Evolutionary conservation across 164 flowering plant species (phyloP).

Genomic region (Cinnamomum micranthum): DNA sequence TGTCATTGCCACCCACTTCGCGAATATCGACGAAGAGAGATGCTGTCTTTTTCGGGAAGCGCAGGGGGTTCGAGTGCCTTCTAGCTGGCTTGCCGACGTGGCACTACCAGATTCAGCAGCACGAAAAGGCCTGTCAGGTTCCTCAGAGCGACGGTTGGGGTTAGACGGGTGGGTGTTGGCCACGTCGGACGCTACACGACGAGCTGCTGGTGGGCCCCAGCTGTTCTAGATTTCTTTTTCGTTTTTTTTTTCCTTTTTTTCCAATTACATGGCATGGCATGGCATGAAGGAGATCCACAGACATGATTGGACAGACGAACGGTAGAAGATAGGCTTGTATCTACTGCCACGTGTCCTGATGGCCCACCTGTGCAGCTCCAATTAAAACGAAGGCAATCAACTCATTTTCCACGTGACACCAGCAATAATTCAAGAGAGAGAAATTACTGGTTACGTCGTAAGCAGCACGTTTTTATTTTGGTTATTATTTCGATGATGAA

Average conservation of each 20-base stretch:
- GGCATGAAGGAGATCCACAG: too few relatives aligned
- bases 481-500: too few relatives aligned
- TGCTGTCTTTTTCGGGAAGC: constrained; percentile 32
- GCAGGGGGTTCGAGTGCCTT: constrained; percentile 11
- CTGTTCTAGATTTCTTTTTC: too few relatives aligned
- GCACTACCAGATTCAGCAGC: constrained; percentile 14
- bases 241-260: too few relatives aligned
- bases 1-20: background rate
- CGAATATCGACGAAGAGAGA: constrained; percentile 31
- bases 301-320: background rate
- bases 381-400: background rate
- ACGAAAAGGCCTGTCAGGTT: constrained; percentile 22
- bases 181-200: constrained; percentile 10
- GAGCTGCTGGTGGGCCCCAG: background rate
- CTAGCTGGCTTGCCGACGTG: constrained; percentile 24
- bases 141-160: background rate
- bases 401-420: constrained; percentile 28
- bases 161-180: background rate
- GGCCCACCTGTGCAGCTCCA: background rate
- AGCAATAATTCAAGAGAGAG: constrained; percentile 15
- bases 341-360: background rate
- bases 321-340: background rate
- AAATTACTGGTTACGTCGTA: background rate
- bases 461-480: too few relatives aligned
- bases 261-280: background rate